phyloP scores from a whole-genome alignment of 495 filamentous ascomycete genomes.

The Penicillium argentinense region DNA sequence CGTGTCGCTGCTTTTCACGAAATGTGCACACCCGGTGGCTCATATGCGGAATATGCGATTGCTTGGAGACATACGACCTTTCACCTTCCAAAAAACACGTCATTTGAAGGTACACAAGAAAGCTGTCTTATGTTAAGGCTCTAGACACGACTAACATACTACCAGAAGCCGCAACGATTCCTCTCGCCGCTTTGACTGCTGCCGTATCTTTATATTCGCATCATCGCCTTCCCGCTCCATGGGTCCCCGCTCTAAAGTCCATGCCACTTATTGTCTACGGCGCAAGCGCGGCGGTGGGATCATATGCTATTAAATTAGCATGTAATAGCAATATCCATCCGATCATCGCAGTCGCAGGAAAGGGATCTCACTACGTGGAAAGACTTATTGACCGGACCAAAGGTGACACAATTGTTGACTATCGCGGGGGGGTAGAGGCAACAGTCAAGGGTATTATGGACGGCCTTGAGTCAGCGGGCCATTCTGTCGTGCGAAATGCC shows the following conservation, averaged over 20 bases:
- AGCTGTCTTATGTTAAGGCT: no score
- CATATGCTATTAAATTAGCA: constrained; percentile 54
- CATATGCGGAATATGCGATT: constrained; percentile 70
- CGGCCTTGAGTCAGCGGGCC: no score
- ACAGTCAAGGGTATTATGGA: no score
- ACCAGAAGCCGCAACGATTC: constrained; percentile 67
- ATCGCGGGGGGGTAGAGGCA: no score
- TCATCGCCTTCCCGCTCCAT: constrained; percentile 62
- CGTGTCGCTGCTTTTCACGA: constrained; percentile 70
- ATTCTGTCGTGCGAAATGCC: no score
- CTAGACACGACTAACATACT: no score
- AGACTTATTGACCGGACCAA: constrained; percentile 55
- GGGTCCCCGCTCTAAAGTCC: constrained; percentile 42
- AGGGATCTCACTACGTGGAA: constrained; percentile 51
- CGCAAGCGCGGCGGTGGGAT: not conserved
- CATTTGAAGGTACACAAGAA: no score
- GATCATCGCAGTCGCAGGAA: constrained; percentile 61
- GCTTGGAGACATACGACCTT: constrained; percentile 65
- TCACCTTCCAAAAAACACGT: constrained; percentile 59
- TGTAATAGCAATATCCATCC: constrained; percentile 63
- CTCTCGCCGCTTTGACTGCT: constrained; percentile 70
- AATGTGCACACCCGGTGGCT: constrained; percentile 51
- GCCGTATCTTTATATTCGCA: constrained; percentile 59
- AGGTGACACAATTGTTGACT: constrained; percentile 67
- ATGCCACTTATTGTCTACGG: constrained; percentile 14